Percentiles rank a stretch among this genome's conserved stretches.
Evolutionary conservation across 768 basidiomycete species (phyloP).

Genomic region (Clavaria fumosa): DNA sequence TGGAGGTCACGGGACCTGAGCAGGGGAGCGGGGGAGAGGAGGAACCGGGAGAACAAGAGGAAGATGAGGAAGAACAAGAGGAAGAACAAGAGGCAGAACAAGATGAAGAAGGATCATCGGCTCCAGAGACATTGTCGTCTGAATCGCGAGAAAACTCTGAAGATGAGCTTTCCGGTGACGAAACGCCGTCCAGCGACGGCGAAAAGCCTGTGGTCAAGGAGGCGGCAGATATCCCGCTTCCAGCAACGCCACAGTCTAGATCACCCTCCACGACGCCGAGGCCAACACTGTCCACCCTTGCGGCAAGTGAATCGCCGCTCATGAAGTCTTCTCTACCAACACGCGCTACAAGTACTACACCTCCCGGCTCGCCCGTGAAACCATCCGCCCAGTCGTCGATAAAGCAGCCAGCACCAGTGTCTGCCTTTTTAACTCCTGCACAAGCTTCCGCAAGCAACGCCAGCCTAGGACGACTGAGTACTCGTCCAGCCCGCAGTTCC

Average conservation of each 20-base stretch:
- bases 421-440: constrained; percentile 16
- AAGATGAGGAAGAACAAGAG: constrained; percentile 14
- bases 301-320: constrained; percentile 46
- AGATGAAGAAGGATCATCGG: constrained; percentile 10
- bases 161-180: constrained; percentile 14
- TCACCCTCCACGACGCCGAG: constrained; percentile 48
- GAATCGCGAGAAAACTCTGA: constrained; percentile 18
- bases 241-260: constrained; percentile 16
- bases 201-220: constrained; percentile 9
- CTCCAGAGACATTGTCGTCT: constrained; percentile 17
- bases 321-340: constrained; percentile 20
- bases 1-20: constrained; percentile 23
- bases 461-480: constrained; percentile 40
- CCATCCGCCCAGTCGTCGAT: constrained; percentile 26
- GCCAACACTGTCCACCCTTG: constrained; percentile 23
- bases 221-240: constrained; percentile 23
- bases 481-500: constrained; percentile 61
- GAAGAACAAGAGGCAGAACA: constrained; percentile 13
- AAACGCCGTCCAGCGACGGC: constrained; percentile 8
- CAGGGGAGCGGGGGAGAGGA: constrained; percentile 16
- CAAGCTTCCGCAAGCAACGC: constrained; percentile 30
- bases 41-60: constrained; percentile 20
- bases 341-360: constrained; percentile 39
- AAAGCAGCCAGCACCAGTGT: constrained; percentile 18
- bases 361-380: constrained; percentile 46